Base-by-base conservation (phyloP, 2,329 filamentous ascomycete species). In the Botrytis byssoidea region DNA sequence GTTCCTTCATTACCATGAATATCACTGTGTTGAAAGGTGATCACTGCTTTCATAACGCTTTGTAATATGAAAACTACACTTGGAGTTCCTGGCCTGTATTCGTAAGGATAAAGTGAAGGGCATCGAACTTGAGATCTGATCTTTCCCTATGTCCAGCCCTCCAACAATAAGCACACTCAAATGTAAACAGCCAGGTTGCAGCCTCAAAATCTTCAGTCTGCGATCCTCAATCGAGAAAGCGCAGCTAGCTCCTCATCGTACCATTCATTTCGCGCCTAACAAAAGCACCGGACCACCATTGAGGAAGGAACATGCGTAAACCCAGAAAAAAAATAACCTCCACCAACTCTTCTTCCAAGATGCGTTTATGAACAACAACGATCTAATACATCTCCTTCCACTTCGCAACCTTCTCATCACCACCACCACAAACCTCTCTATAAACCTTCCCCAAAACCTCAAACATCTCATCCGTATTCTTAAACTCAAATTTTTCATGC, bases 241-340 rank as follows among this genome's bases (percentile, higher is more conserved):
- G 48, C 48, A 51, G 48, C 25, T 6, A 51, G 7, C 25, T 6
- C 14, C 48, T n/a, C 48, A 14, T 4, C 12, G 6, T n/a, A 2
- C 48, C 25, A 55, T n/a, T n/a, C 16, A 5, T 1, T n/a, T n/a
- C 2, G 0, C 6, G 0, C 12, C 2, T 12, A 7, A 25, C 1
- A 55, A 2, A 25, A 3, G 2, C 5, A 7, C n/a, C 3, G 5
- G 5, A 2, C 3, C 5, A 12, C 22, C 10, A 55, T n/a, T 16
- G 12, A 7, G 1, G 0, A 51, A 7, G 0, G 0, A 51, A n/a
- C 25, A 55, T 12, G 5, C 25, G 1, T 14, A n/a, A n/a, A n/a
- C 48, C 3, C 7, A n/a, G 5, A 25, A 37, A 37, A n/a, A 25
- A 1, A n/a, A 14, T 1, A 51, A 4, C 18, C 44, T 4, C 25